Evolutionary conservation across 2,329 filamentous ascomycete species (phyloP).

Genomic region (Colletotrichum salicis): DNA sequence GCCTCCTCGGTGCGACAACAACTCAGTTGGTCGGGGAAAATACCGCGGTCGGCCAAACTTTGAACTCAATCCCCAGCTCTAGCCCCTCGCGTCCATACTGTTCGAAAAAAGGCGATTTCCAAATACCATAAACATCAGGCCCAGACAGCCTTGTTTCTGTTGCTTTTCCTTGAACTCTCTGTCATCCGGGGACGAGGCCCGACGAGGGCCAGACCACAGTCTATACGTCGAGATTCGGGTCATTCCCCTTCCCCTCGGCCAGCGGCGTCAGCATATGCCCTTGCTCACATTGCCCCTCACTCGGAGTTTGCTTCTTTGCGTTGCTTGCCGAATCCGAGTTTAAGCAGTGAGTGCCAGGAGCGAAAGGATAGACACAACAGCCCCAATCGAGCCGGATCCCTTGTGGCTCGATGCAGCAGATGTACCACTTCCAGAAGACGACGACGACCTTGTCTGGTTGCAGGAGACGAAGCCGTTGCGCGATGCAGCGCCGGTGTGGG

Average conservation of each 20-base stretch:
- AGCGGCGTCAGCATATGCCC: too few species aligned
- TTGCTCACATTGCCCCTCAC: background rate
- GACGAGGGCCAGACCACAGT: background rate
- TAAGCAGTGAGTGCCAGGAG: constrained; percentile 14
- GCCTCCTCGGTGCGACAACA: background rate
- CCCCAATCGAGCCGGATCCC: background rate
- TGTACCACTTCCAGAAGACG: background rate
- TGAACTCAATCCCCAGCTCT: background rate
- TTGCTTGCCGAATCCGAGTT: background rate
- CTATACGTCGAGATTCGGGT: background rate
- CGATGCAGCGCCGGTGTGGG: constrained; percentile 74
- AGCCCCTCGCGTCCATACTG: background rate
- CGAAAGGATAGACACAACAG: constrained; percentile 1
- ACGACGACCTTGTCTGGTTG: constrained; percentile 31
- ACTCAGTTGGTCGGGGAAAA: background rate
- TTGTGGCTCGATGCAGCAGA: background rate
- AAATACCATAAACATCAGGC: background rate
- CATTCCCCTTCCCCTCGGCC: background rate
- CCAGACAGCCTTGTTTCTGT: background rate
- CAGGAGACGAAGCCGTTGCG: constrained; percentile 76
- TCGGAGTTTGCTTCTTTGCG: background rate
- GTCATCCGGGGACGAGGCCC: background rate
- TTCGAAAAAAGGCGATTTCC: background rate
- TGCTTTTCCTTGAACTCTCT: background rate
- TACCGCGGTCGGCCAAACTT: background rate